phyloP scores from a whole-genome alignment of 75 land plant genomes.

The Larix kaempferi region DNA sequence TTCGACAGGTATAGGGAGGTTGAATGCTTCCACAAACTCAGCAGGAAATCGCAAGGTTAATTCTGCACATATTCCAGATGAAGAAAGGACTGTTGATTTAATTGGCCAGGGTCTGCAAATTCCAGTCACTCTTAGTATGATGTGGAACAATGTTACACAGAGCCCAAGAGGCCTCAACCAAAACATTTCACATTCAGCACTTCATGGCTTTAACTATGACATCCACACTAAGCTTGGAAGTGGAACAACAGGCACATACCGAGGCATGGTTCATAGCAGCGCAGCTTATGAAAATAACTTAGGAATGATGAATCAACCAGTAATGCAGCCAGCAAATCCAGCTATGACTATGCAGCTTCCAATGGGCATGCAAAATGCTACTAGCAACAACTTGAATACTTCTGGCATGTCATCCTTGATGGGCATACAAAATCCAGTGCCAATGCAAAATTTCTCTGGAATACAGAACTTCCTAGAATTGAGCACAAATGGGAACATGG shows the following conservation, averaged over 20 bases:
- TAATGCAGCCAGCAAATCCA: conserved; percentile 4
- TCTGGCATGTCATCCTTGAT: conserved; percentile 8
- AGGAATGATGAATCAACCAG: conserved; percentile 10
- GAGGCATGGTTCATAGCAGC: conserved; percentile 1
- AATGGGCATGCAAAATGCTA: not conserved
- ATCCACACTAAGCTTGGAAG: conserved; percentile 8
- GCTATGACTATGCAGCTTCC: not conserved
- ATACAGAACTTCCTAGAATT: conserved; percentile 11
- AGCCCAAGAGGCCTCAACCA: conserved; percentile 1
- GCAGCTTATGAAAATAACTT: conserved; percentile 10
- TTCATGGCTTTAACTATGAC: conserved; percentile 13
- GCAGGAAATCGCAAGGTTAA: conserved; percentile 5
- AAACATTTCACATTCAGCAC: not conserved
- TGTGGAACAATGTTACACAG: conserved; percentile 8
- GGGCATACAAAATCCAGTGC: conserved; percentile 10
- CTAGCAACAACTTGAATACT: conserved; percentile 1
- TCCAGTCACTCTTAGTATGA: conserved; percentile 11
- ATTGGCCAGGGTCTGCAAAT: conserved; percentile 6
- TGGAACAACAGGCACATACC: conserved; percentile 10
- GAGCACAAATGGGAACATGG: conserved; percentile 10
- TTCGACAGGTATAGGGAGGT: conserved; percentile 4
- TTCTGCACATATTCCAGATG: conserved; percentile 13
- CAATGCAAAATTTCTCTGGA: conserved; percentile 14
- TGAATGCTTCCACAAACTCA: not conserved
- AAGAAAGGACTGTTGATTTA: conserved; percentile 12